Evolutionary conservation across 805 yeast genomes (phyloP), one percentile per base, ranked within the genome.

Genomic region (Candida stauntonica): DNA sequence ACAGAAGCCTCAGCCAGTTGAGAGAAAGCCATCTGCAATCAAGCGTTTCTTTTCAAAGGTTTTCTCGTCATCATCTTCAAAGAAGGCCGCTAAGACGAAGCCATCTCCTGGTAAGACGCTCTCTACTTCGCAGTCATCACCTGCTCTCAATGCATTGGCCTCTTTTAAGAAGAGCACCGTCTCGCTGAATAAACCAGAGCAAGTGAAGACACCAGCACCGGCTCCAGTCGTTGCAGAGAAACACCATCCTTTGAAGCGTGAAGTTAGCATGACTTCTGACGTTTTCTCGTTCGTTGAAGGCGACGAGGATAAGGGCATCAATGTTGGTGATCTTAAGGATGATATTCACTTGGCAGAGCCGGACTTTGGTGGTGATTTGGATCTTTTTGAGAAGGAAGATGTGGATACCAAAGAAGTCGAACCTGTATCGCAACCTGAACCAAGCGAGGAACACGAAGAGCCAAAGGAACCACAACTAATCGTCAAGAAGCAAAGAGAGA

Each of bases 241-340:
- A n/a, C n/a, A n/a, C n/a, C 43, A 32, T 17, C 31, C 42, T 27
- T 33, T 36, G 5, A 32, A 31, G 14, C 39, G 45, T 16, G 29
- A 37, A 15, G 33, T 31, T 15, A 33, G 34, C n/a, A 16, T 15
- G 5, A 26, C 17, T 27, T 35, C 43, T 21, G 48, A 45, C 27
- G 43, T 31, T 7, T 55, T 52, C 30, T 55, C 60, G 7, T 55
- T 55, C 21, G 28, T 36, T n/a, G 57, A 52, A 5, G 55, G 47
- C 6, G 58, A 53, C 15, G 59, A 54, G 24, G 48, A 50, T 18
- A 34, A 29, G 4, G 50, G 45, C 5, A 36, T 52, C 14, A 41
- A 36, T 7, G 30, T 50, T 13, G 38, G 38, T 7, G 46, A 37
- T n/a, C 41, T 53, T 14, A 42, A 11, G 7, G 24, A 21, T 11